Conservation (phyloP, 192 early-diverging fungal genomes). For the Coemansia sp. region DNA sequence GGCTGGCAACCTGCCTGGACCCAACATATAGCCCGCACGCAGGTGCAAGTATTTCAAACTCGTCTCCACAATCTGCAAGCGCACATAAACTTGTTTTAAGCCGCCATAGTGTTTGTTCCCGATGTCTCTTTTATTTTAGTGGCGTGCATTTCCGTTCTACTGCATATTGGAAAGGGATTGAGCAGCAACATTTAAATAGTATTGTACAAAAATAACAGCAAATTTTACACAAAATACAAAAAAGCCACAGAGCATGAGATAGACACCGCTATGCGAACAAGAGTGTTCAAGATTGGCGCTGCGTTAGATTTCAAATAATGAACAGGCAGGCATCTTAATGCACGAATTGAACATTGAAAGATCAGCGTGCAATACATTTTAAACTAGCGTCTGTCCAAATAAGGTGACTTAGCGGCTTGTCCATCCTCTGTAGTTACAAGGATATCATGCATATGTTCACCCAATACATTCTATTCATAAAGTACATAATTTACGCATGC, state of each 20-base stretch:
- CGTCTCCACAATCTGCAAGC: too few relatives aligned
- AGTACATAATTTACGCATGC: constrained; percentile 13
- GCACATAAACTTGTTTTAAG: too few relatives aligned
- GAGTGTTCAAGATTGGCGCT: neutral
- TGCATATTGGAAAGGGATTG: too few relatives aligned
- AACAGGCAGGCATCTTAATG: neutral
- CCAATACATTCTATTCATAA: neutral
- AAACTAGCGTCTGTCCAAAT: neutral
- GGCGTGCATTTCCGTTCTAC: too few relatives aligned
- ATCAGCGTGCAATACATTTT: neutral
- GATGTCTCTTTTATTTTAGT: too few relatives aligned
- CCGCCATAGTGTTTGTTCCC: too few relatives aligned
- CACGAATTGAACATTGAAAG: neutral
- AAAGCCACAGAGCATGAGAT: neutral
- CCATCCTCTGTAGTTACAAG: too few relatives aligned
- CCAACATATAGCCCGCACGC: too few relatives aligned
- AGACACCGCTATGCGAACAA: neutral
- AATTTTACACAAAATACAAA: neutral
- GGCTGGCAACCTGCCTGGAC: too few relatives aligned
- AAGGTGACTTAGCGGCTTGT: neutral
- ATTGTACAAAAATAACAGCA: neutral
- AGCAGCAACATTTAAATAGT: neutral
- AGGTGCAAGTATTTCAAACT: too few relatives aligned
- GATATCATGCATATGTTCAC: too few relatives aligned
- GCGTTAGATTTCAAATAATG: neutral